A percentile compares a stretch with the other conserved stretches of the same genome.
phyloP scores from a whole-genome alignment of 2,329 filamentous ascomycete species.

The Pseudogymnoascus sp. region DNA sequence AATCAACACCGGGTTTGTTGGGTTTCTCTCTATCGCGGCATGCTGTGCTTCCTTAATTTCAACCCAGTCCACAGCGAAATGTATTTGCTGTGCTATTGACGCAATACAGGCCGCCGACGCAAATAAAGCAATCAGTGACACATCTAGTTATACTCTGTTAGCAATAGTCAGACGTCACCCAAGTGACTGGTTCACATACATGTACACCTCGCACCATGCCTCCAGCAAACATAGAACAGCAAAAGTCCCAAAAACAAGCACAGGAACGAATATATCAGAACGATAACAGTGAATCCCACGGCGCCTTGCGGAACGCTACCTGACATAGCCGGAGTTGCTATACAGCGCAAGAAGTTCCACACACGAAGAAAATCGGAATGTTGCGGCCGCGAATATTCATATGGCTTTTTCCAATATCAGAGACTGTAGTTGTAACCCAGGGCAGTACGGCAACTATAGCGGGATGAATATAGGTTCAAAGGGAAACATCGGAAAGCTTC shows the following conservation, averaged over 20 bases:
- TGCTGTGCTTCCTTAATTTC: not conserved
- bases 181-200: not conserved
- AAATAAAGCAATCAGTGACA: not conserved
- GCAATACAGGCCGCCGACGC: not conserved
- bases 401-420: not conserved
- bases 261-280: conserved; percentile 11
- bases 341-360: not conserved
- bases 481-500: not conserved
- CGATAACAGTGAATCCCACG: not conserved
- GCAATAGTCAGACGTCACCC: no score
- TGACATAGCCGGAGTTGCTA: not conserved
- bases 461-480: not conserved
- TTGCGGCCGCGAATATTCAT: not conserved
- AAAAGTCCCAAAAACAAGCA: conserved; percentile 7
- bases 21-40: not conserved
- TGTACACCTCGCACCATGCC: not conserved
- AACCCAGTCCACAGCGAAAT: conserved; percentile 2
- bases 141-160: not conserved
- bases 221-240: conserved; percentile 10
- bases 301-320: conserved; percentile 8
- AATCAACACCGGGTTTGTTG: not conserved
- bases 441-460: not conserved
- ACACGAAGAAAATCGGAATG: not conserved
- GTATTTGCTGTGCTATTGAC: conserved; percentile 12
- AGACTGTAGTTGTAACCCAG: not conserved